These are phyloP conservation scores for Thelonectria discophora DNA, from an alignment of 2,329 filamentous ascomycete species.

Conservation along the genomic window DNA sequence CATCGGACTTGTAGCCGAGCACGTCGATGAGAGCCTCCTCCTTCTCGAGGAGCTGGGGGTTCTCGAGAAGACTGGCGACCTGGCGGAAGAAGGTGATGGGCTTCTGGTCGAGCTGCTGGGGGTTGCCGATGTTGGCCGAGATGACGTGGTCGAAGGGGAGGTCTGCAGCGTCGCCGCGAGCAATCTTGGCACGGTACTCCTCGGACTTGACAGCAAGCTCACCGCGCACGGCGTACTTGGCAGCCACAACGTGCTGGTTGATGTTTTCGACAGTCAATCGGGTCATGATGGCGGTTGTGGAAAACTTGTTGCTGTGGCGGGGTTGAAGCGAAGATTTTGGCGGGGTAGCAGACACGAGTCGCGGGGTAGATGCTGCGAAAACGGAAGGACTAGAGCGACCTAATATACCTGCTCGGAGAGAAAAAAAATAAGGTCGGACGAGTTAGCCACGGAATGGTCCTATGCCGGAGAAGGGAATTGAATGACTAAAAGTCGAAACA, in stretches of 20 bases:
- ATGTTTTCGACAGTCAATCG: conserved; percentile 84
- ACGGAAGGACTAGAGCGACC: conserved; percentile 27
- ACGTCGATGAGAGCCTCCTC: conserved; percentile 77
- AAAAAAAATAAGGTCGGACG: conserved; percentile 35
- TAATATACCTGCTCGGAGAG: conserved; percentile 15
- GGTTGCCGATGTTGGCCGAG: conserved; percentile 98
- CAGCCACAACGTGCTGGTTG: conserved; percentile 86
- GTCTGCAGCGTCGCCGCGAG: conserved; percentile 59
- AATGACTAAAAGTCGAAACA: conserved; percentile 15
- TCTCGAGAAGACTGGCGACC: conserved; percentile 91
- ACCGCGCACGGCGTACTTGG: conserved; percentile 95
- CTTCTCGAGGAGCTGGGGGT: conserved; percentile 84
- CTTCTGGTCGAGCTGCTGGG: conserved; percentile 98
- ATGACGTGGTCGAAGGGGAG: conserved; percentile 92
- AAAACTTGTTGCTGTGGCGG: conserved; percentile 42
- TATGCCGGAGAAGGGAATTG: conserved; percentile 13
- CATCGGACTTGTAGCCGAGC: conserved; percentile 90
- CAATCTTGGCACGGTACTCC: conserved; percentile 81
- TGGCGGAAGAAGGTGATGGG: conserved; percentile 99
- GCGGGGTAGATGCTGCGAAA: conserved; percentile 40
- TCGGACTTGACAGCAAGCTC: conserved; percentile 95
- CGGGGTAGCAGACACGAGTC: conserved; percentile 39
- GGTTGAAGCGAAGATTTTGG: conserved; percentile 40
- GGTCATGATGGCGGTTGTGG: conserved; percentile 48
- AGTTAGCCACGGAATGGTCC: conserved; percentile 37